Conservation (phyloP, 2,329 filamentous ascomycete genomes). For the Trichophyton simii region DNA sequence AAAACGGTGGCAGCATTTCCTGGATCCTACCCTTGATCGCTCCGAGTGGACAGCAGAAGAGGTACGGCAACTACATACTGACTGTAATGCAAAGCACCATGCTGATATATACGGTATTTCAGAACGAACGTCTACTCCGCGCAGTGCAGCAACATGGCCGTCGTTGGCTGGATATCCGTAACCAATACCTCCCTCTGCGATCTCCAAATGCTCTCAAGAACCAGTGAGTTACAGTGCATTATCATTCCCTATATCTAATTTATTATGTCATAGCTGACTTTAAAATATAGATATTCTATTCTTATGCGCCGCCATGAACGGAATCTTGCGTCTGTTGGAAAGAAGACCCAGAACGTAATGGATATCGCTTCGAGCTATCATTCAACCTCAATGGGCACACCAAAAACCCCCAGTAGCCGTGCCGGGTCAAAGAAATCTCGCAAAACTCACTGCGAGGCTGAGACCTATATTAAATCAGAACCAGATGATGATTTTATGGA, state of each 20-base stretch:
- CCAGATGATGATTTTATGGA: neutral
- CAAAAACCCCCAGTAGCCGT: neutral
- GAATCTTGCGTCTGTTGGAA: neutral
- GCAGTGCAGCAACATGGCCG: neutral
- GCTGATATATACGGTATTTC: neutral
- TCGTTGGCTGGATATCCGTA: conserved; percentile 1
- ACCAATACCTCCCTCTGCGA: conserved; percentile 1
- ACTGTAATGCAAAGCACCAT: neutral
- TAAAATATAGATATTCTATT: neutral
- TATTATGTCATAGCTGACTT: neutral
- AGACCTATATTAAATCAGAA: neutral
- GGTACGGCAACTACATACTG: neutral
- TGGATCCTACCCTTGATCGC: conserved; percentile 3
- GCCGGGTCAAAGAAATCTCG: neutral
- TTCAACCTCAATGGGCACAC: neutral
- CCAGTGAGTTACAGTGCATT: neutral
- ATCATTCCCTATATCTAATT: neutral
- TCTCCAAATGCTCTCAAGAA: conserved; percentile 4
- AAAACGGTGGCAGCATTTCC: conserved; percentile 5
- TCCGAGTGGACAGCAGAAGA: conserved; percentile 2
- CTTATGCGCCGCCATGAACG: neutral
- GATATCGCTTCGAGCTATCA: neutral
- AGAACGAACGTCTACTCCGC: neutral
- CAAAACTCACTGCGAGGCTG: neutral
- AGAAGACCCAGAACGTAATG: neutral